A percentile compares a stretch with the other conserved stretches of the same genome.
phyloP scores from a whole-genome alignment of 495 filamentous ascomycete genomes.

The Rusavskia elegans region DNA sequence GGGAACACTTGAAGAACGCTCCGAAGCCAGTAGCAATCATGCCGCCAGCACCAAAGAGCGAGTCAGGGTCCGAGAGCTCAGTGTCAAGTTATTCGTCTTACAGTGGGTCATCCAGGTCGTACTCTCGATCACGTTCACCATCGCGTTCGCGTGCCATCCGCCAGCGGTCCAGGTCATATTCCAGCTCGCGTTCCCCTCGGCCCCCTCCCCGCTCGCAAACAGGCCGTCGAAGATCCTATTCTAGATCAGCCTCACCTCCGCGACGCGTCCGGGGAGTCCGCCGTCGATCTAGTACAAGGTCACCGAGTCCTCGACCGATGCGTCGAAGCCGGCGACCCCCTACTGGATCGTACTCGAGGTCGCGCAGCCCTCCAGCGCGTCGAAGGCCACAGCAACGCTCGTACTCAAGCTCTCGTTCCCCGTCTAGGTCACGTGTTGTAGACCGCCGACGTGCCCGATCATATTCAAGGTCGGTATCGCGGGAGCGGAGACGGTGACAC shows the following conservation, averaged over 20 bases:
- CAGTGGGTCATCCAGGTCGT: conserved; percentile 30
- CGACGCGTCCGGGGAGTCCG: neutral
- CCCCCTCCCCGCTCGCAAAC: conserved; percentile 6
- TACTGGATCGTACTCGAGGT: neutral
- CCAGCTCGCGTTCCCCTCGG: conserved; percentile 12
- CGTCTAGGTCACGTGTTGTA: neutral
- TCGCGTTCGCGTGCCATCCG: conserved; percentile 7
- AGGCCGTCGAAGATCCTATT: neutral
- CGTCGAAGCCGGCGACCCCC: neutral
- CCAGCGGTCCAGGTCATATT: conserved; percentile 4
- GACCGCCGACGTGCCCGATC: conserved; percentile 2
- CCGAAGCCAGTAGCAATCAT: conserved; percentile 64
- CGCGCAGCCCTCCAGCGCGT: neutral
- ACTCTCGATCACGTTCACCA: conserved; percentile 18
- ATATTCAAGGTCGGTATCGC: conserved; percentile 11
- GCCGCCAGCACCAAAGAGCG: conserved; percentile 31
- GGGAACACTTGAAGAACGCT: conserved; percentile 71
- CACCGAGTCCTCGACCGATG: neutral
- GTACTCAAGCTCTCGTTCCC: conserved; percentile 12
- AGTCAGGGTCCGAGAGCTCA: conserved; percentile 38
- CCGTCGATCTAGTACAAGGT: neutral
- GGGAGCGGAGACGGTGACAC: neutral
- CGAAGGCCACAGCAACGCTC: conserved; percentile 3
- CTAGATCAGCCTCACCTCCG: neutral
- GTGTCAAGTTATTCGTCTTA: conserved; percentile 43